These are phyloP conservation scores for Pythium periplocum DNA, from an alignment of 352 stramenopile genomes.

Conservation along the genomic window DNA sequence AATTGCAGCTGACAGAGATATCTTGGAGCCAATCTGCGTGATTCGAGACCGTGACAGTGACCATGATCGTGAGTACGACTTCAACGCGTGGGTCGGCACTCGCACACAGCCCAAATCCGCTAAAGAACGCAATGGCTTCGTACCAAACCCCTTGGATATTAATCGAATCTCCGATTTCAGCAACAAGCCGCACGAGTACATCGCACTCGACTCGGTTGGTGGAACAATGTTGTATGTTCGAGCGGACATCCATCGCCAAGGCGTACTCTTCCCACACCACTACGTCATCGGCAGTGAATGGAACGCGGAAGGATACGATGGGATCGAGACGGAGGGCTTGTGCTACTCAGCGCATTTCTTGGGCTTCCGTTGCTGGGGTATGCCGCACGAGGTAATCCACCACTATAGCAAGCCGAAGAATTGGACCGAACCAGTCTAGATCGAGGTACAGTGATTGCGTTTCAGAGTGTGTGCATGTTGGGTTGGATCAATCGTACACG, in stretches of 20 bases:
- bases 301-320: slow-evolving; percentile 38
- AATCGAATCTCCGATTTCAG: slow-evolving; percentile 11
- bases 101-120: slow-evolving; percentile 7
- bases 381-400: slow-evolving; percentile 37
- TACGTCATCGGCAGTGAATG: slow-evolving; percentile 37
- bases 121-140: slow-evolving; percentile 8
- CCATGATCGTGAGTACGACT: slow-evolving; percentile 18
- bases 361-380: slow-evolving; percentile 42
- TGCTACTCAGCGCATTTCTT: slow-evolving; percentile 45
- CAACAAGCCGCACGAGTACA: slow-evolving; percentile 7
- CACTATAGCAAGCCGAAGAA: slow-evolving; percentile 8
- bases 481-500: too few species aligned
- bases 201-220: slow-evolving; percentile 39
- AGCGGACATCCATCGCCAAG: slow-evolving; percentile 40
- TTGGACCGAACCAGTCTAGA: neutral
- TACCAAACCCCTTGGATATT: slow-evolving; percentile 3
- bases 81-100: slow-evolving; percentile 22
- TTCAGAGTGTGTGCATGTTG: neutral
- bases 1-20: slow-evolving; percentile 9
- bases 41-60: neutral
- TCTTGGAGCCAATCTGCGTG: slow-evolving; percentile 19
- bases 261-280: slow-evolving; percentile 35
- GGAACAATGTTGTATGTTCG: slow-evolving; percentile 42
- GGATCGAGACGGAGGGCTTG: slow-evolving; percentile 45
- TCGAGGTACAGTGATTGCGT: neutral